Conservation (phyloP, 805 yeast species). For the Saccharomyces mikatae region DNA sequence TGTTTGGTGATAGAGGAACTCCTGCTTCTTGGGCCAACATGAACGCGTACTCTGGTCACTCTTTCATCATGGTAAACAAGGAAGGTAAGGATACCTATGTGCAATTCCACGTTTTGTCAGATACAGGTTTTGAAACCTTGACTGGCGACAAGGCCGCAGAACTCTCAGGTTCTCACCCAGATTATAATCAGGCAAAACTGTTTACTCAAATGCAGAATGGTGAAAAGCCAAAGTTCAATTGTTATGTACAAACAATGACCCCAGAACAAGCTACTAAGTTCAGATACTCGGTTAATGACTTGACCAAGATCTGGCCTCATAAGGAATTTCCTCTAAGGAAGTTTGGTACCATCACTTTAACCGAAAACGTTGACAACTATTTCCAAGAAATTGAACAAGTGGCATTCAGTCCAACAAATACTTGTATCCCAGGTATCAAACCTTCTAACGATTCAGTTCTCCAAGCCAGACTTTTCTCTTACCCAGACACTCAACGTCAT, state of each 20-base stretch:
- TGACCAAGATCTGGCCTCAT: slow-evolving; percentile 88
- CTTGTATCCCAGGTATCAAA: slow-evolving; percentile 64
- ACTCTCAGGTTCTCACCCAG: slow-evolving; percentile 44
- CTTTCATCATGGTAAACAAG: slow-evolving; percentile 48
- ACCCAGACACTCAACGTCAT: slow-evolving; percentile 70
- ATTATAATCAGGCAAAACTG: slow-evolving; percentile 36
- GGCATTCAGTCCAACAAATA: slow-evolving; percentile 66
- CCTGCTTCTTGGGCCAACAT: slow-evolving; percentile 47
- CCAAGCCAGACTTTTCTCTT: slow-evolving; percentile 68
- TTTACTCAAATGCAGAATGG: slow-evolving; percentile 42
- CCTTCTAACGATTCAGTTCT: slow-evolving; percentile 71
- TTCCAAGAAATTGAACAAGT: slow-evolving; percentile 42
- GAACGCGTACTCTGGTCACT: slow-evolving; percentile 61
- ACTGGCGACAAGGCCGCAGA: slow-evolving; percentile 40
- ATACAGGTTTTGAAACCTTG: slow-evolving; percentile 42
- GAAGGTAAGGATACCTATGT: slow-evolving; percentile 46
- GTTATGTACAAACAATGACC: slow-evolving; percentile 60
- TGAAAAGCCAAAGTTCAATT: slow-evolving; percentile 43
- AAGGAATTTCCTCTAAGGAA: slow-evolving; percentile 72
- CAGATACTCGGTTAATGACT: slow-evolving; percentile 75
- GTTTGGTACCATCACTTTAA: slow-evolving; percentile 53
- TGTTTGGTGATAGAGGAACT: slow-evolving; percentile 55
- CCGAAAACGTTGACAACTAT: slow-evolving; percentile 50
- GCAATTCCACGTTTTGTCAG: slow-evolving; percentile 46
- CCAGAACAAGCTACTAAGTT: slow-evolving; percentile 66